These are phyloP conservation scores for Amphichorda felina DNA, from an alignment of 2,329 filamentous ascomycete species.

Conservation along the genomic window DNA sequence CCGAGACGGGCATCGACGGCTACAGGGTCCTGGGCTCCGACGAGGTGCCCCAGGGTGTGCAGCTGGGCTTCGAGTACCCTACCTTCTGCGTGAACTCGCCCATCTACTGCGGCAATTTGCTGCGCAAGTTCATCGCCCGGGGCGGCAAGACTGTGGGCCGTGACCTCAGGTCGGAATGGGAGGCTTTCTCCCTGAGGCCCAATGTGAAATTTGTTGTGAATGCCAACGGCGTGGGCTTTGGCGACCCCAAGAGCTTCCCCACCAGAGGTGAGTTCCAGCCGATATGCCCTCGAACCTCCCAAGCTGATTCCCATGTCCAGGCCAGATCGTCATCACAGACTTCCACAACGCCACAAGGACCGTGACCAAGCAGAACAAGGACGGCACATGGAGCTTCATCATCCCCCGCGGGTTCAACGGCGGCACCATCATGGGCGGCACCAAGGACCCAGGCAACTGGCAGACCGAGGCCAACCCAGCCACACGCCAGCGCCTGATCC, in stretches of 20 bases:
- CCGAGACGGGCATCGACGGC: conserved; percentile 14
- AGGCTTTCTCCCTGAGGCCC: conserved; percentile 13
- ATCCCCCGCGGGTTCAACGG: conserved; percentile 48
- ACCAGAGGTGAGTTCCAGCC: conserved; percentile 14
- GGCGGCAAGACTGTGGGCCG: conserved; percentile 15
- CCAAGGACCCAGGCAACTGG: conserved; percentile 47
- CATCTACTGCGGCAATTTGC: conserved; percentile 31
- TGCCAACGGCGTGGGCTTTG: conserved; percentile 20
- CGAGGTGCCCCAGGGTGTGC: conserved; percentile 28
- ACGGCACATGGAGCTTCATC: conserved; percentile 50
- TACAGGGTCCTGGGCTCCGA: conserved; percentile 14
- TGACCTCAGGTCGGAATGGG: conserved; percentile 17
- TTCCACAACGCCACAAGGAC: conserved; percentile 19
- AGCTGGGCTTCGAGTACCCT: conserved; percentile 21
- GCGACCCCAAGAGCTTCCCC: conserved; percentile 18
- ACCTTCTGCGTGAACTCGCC: conserved; percentile 41
- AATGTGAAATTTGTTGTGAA: conserved; percentile 17
- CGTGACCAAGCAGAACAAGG: conserved; percentile 49
- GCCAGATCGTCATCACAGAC: conserved; percentile 24
- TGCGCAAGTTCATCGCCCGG: conserved; percentile 17
- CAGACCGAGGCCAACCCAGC: conserved; percentile 31
- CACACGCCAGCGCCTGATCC: conserved; percentile 22
- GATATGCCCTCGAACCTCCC: background rate
- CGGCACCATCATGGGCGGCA: conserved; percentile 54
- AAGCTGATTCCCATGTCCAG: conserved; percentile 9